Evolutionary conservation across 2,329 filamentous ascomycete species (phyloP).

Genomic region (Fusarium xyrophilum): DNA sequence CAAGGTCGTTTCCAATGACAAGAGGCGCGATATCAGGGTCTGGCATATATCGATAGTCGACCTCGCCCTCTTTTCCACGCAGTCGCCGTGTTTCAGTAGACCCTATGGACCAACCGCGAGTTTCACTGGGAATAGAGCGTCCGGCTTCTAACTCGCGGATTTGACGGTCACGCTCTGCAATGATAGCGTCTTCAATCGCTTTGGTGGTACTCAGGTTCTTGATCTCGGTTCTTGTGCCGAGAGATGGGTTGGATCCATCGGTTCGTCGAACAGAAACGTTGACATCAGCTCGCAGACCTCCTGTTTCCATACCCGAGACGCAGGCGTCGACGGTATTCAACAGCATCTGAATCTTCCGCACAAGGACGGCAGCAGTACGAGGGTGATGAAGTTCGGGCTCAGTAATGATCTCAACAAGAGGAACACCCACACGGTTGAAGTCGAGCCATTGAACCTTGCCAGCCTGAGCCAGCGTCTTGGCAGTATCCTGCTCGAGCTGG

Average conservation of each 20-base stretch:
- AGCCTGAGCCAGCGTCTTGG: constrained; percentile 85
- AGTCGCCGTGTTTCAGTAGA: constrained; percentile 81
- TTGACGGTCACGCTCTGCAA: constrained; percentile 88
- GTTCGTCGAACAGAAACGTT: constrained; percentile 84
- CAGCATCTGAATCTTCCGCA: constrained; percentile 85
- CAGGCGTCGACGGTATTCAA: constrained; percentile 84
- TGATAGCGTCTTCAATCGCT: constrained; percentile 91
- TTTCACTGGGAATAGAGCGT: constrained; percentile 80
- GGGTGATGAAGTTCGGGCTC: constrained; percentile 87
- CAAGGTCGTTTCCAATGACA: constrained; percentile 73
- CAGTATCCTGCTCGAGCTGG: constrained; percentile 97
- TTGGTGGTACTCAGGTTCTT: constrained; percentile 97
- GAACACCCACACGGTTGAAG: constrained; percentile 90
- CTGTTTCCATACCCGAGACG: constrained; percentile 90
- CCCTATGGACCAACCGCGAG: constrained; percentile 89
- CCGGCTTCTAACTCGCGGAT: constrained; percentile 80
- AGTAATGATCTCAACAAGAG: constrained; percentile 94
- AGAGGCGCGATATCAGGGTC: constrained; percentile 89
- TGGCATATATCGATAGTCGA: constrained; percentile 98
- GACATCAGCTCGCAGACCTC: constrained; percentile 89
- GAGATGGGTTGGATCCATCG: constrained; percentile 50
- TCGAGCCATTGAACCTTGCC: constrained; percentile 80
- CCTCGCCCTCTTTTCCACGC: constrained; percentile 92
- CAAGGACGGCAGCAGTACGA: constrained; percentile 83
- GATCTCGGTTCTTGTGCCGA: constrained; percentile 93